These are phyloP conservation scores for Curvularia lunata DNA, from an alignment of 2,329 filamentous ascomycete genomes.

Conservation along the genomic window DNA sequence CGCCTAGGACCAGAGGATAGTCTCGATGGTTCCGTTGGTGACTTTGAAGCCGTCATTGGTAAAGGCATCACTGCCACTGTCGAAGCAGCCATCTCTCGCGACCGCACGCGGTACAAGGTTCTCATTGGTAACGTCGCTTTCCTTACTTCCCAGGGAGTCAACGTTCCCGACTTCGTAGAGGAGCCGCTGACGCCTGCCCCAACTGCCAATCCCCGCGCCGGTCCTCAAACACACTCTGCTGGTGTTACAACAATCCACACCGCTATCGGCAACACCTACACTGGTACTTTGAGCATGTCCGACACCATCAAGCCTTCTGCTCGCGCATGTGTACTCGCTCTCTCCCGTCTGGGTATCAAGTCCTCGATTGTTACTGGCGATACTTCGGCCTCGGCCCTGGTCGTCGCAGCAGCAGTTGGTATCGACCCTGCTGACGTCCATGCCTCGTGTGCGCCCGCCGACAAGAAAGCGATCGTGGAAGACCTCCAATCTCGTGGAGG, in stretches of 20 bases:
- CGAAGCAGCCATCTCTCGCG: constrained; percentile 73
- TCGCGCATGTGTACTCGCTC: constrained; percentile 76
- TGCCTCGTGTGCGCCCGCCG: constrained; percentile 86
- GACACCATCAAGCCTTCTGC: constrained; percentile 93
- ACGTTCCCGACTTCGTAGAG: constrained; percentile 65
- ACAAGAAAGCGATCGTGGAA: constrained; percentile 86
- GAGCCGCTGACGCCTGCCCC: constrained; percentile 52
- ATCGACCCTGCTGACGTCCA: constrained; percentile 78
- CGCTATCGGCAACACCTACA: constrained; percentile 80
- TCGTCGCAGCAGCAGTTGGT: constrained; percentile 82
- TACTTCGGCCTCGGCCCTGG: constrained; percentile 80
- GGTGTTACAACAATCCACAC: constrained; percentile 92
- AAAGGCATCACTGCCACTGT: constrained; percentile 83
- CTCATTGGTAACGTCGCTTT: constrained; percentile 82
- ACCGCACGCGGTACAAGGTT: constrained; percentile 76
- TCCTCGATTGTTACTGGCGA: constrained; percentile 95
- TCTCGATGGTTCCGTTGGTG: constrained; percentile 82
- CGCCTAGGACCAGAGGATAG: constrained; percentile 73
- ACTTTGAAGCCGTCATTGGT: constrained; percentile 83
- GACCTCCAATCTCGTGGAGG: constrained; percentile 75
- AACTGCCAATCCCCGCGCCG: constrained; percentile 40
- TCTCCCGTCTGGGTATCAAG: constrained; percentile 83
- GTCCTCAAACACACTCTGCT: constrained; percentile 53
- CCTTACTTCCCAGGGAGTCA: constrained; percentile 72
- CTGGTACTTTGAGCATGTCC: constrained; percentile 81